phyloP scores from a whole-genome alignment of 306 rosid genomes.

The Fragaria nilgerrensis region DNA sequence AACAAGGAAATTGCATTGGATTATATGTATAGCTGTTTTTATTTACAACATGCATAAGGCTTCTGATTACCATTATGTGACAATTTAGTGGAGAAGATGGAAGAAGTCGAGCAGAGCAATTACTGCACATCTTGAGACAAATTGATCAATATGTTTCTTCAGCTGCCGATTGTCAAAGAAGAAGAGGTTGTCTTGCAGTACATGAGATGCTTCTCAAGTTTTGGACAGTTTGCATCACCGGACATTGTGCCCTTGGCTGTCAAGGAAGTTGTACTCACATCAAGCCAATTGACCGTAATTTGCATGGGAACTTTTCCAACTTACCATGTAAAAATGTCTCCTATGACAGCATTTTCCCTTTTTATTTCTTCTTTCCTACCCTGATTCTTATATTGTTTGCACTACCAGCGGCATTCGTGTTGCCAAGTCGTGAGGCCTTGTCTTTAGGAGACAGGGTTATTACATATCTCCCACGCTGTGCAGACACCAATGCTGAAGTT shows the following conservation, averaged over 20 bases:
- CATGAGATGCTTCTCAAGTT: constrained; percentile 95
- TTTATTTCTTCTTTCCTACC: background rate
- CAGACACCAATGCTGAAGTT: constrained; percentile 88
- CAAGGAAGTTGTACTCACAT: constrained; percentile 80
- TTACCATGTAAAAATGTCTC: constrained; percentile 74
- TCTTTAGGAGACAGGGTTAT: constrained; percentile 84
- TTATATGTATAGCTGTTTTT: background rate
- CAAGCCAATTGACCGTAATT: constrained; percentile 69
- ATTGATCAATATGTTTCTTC: constrained; percentile 88
- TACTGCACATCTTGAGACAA: constrained; percentile 83
- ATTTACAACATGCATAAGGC: background rate
- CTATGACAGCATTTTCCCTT: background rate
- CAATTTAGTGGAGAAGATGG: constrained; percentile 93
- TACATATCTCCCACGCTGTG: constrained; percentile 94
- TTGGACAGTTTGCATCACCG: constrained; percentile 75
- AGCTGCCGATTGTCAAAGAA: constrained; percentile 79
- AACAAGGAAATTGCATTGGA: background rate
- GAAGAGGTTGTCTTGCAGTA: constrained; percentile 93
- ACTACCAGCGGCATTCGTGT: constrained; percentile 73
- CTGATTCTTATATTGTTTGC: constrained; percentile 10
- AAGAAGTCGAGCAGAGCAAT: constrained; percentile 94
- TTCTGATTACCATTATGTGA: constrained; percentile 35
- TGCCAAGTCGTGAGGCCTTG: constrained; percentile 94
- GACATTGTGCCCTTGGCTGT: constrained; percentile 83
- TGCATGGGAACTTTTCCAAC: constrained; percentile 73